Conservation (phyloP, 768 basidiomycete species). For the Royoungia palumana region DNA sequence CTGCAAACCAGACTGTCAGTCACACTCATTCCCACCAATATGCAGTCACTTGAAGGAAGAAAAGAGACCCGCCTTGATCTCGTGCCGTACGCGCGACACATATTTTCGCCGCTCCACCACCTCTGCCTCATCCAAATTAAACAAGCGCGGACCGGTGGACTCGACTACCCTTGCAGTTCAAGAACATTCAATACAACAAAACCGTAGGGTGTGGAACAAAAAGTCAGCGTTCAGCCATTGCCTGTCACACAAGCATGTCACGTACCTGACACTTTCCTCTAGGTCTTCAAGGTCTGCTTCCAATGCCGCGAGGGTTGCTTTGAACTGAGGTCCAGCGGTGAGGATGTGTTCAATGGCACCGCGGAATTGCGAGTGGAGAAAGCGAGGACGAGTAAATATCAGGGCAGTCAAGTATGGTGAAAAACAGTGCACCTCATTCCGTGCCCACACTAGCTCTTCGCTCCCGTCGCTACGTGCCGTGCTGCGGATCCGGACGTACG, state of each 20-base stretch:
- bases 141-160: conserved; percentile 75
- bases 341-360: too few relatives aligned
- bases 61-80: conserved; percentile 65
- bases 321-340: conserved; percentile 45
- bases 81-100: conserved; percentile 66
- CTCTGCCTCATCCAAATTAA: conserved; percentile 77
- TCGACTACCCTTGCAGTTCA: conserved; percentile 70
- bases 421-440: conserved; percentile 55
- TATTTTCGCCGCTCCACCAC: conserved; percentile 74
- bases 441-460: conserved; percentile 77
- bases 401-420: neutral
- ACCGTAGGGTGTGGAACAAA: too few relatives aligned
- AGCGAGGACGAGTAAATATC: neutral
- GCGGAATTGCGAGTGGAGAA: too few relatives aligned
- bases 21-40: neutral
- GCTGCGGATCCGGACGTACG: conserved; percentile 74
- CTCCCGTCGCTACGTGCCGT: conserved; percentile 63
- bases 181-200: too few relatives aligned
- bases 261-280: conserved; percentile 89
- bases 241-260: neutral
- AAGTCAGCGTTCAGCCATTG: too few relatives aligned
- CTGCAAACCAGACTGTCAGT: conserved; percentile 48
- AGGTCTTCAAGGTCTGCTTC: conserved; percentile 89
- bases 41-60: neutral
- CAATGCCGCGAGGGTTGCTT: conserved; percentile 69